phyloP scores from a whole-genome alignment of 1,284 basidiomycete species.

The Microbotryomycetes sp. region DNA sequence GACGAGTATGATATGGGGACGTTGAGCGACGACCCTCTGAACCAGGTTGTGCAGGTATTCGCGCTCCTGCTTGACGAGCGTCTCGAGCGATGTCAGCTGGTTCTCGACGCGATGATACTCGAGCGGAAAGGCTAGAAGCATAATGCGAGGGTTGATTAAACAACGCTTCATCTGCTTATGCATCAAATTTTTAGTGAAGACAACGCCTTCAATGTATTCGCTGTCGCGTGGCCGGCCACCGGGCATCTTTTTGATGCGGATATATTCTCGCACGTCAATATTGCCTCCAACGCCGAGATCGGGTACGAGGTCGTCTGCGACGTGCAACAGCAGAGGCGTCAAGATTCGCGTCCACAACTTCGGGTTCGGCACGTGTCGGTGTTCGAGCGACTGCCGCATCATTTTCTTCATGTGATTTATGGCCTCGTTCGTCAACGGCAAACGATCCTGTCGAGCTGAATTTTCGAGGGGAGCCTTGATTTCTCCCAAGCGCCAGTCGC shows the following conservation, averaged over 20 bases:
- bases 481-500: not conserved
- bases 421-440: slow-evolving; percentile 35
- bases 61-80: slow-evolving; percentile 87
- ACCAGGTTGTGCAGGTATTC: slow-evolving; percentile 88
- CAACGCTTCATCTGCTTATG: slow-evolving; percentile 63
- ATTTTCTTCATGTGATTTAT: slow-evolving; percentile 40
- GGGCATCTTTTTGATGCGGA: slow-evolving; percentile 98
- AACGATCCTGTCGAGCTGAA: slow-evolving; percentile 40
- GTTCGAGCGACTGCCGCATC: slow-evolving; percentile 64
- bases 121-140: slow-evolving; percentile 91
- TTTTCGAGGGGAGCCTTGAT: slow-evolving; percentile 32
- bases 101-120: slow-evolving; percentile 92
- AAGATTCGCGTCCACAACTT: slow-evolving; percentile 79
- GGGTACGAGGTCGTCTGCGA: slow-evolving; percentile 48
- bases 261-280: slow-evolving; percentile 88
- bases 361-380: slow-evolving; percentile 62
- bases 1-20: slow-evolving; percentile 88
- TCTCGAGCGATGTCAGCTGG: slow-evolving; percentile 88
- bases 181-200: slow-evolving; percentile 96
- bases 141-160: slow-evolving; percentile 65
- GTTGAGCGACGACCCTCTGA: slow-evolving; percentile 75
- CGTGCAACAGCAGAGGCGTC: slow-evolving; percentile 66
- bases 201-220: slow-evolving; percentile 93
- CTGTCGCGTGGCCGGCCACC: slow-evolving; percentile 86
- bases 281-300: slow-evolving; percentile 55